Evolutionary conservation across 1,284 basidiomycete species (phyloP).

Genomic region (Naganishia liquefaciens): DNA sequence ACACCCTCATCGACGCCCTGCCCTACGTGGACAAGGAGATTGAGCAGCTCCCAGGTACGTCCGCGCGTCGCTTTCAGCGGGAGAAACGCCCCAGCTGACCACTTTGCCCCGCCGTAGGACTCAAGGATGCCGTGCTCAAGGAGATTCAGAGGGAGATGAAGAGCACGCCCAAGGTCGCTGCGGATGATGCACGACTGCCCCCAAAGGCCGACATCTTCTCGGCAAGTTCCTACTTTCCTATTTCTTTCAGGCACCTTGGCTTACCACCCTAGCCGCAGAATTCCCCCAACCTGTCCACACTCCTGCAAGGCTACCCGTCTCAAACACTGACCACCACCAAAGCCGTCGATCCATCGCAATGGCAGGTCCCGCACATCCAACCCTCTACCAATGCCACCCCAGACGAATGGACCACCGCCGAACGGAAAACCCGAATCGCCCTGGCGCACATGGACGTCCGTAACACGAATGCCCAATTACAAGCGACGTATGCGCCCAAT

Average conservation of each 20-base stretch:
- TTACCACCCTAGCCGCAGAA: slow-evolving; percentile 13
- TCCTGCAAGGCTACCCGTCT: slow-evolving; percentile 66
- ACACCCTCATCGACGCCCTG: slow-evolving; percentile 67
- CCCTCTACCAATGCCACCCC: slow-evolving; percentile 64
- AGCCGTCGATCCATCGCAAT: slow-evolving; percentile 74
- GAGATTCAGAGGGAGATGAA: slow-evolving; percentile 52
- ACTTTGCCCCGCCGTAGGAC: slow-evolving; percentile 54
- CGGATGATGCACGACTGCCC: slow-evolving; percentile 62
- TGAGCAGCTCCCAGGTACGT: slow-evolving; percentile 63
- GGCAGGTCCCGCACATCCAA: slow-evolving; percentile 65
- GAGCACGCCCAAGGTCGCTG: slow-evolving; percentile 40
- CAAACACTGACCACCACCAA: slow-evolving; percentile 61
- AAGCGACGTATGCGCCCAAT: slow-evolving; percentile 86
- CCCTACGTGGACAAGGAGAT: slow-evolving; percentile 95
- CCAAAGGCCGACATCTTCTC: slow-evolving; percentile 42
- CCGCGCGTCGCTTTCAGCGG: background rate
- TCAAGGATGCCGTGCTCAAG: slow-evolving; percentile 46
- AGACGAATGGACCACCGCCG: slow-evolving; percentile 74
- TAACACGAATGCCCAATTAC: slow-evolving; percentile 82
- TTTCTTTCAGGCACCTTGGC: background rate
- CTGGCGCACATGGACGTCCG: slow-evolving; percentile 56
- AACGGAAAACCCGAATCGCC: slow-evolving; percentile 79
- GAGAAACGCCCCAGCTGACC: background rate
- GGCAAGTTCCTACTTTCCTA: background rate
- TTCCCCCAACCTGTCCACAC: slow-evolving; percentile 58